phyloP scores from a whole-genome alignment of 2,329 filamentous ascomycete species.

The Lachnellula occidentalis region DNA sequence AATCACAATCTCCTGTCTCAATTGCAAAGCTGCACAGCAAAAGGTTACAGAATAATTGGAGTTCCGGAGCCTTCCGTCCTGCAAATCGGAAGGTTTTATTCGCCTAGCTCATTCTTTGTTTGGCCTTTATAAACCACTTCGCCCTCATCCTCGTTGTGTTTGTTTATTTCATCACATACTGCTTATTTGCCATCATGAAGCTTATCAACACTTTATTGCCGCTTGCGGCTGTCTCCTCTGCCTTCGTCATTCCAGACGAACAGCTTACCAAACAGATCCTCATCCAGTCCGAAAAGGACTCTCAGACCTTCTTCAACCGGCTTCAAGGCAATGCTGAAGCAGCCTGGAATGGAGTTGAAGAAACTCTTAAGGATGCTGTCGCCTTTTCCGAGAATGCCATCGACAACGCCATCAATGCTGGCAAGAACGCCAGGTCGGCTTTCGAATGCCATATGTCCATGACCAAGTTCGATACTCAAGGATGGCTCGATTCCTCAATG shows the following conservation, averaged over 20 bases:
- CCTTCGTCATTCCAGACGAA: constrained; percentile 48
- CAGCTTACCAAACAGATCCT: constrained; percentile 39
- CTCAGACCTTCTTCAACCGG: constrained; percentile 29
- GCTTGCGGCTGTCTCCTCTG: constrained; percentile 43
- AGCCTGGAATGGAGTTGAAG: constrained; percentile 23
- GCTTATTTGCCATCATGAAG: constrained; percentile 28
- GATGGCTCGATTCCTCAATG: constrained; percentile 28
- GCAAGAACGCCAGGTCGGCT: constrained; percentile 14
- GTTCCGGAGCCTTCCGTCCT: neutral
- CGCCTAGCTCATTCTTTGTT: constrained; percentile 6
- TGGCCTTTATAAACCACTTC: neutral
- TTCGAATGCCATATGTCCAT: constrained; percentile 30
- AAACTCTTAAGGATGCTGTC: constrained; percentile 24
- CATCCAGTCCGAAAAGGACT: constrained; percentile 32
- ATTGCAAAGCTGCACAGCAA: too few species aligned
- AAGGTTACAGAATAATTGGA: too few species aligned
- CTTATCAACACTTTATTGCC: constrained; percentile 40
- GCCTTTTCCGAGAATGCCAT: constrained; percentile 26
- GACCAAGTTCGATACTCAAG: constrained; percentile 29
- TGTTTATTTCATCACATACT: constrained; percentile 1
- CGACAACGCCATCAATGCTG: constrained; percentile 27
- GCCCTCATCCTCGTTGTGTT: neutral
- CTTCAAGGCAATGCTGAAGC: constrained; percentile 32
- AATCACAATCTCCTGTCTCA: too few species aligned
- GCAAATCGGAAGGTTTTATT: neutral